phyloP scores from a whole-genome alignment of 1,284 basidiomycete species.

The Sporisorium scitamineum region DNA sequence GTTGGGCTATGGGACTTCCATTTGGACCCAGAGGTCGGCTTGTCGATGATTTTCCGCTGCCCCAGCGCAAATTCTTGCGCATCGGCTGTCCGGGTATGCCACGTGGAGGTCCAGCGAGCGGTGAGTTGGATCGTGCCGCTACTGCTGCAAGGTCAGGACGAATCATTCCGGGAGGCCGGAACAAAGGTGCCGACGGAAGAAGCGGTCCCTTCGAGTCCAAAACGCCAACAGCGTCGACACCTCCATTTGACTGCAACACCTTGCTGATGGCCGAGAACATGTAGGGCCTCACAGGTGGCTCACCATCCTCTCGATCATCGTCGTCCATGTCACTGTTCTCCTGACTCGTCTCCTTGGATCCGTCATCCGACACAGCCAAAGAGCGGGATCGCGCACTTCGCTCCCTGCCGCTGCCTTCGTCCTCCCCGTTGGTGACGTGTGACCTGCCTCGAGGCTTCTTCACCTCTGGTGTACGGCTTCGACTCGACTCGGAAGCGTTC shows the following conservation, averaged over 20 bases:
- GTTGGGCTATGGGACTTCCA: slow-evolving; percentile 35
- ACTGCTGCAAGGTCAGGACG: slow-evolving; percentile 39
- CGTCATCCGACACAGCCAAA: slow-evolving; percentile 30
- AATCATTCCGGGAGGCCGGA: slow-evolving; percentile 30
- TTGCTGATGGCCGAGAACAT: slow-evolving; percentile 53
- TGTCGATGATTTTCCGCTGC: slow-evolving; percentile 62
- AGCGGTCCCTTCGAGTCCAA: slow-evolving; percentile 32
- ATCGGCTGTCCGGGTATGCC: slow-evolving; percentile 58
- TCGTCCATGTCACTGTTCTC: slow-evolving; percentile 41
- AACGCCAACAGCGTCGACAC: slow-evolving; percentile 8
- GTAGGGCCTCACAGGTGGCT: slow-evolving; percentile 30
- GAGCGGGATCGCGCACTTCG: slow-evolving; percentile 33
- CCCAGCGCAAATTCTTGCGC: slow-evolving; percentile 67
- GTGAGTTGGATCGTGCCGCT: slow-evolving; percentile 49
- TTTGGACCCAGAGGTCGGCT: slow-evolving; percentile 55
- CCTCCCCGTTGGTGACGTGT: slow-evolving; percentile 18
- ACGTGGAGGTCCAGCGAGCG: slow-evolving; percentile 51
- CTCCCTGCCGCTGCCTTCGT: slow-evolving; percentile 37
- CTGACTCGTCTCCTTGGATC: slow-evolving; percentile 29
- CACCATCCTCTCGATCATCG: slow-evolving; percentile 23
- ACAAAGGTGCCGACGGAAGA: slow-evolving; percentile 30
- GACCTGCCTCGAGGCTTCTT: slow-evolving; percentile 37
- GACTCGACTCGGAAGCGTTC: slow-evolving; percentile 39
- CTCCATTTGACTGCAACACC: slow-evolving; percentile 36
- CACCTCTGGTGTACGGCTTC: slow-evolving; percentile 45